Percentiles rank a stretch among this genome's conserved stretches.
These are phyloP conservation scores for Lasiodiplodia gonubiensis DNA, from an alignment of 2,329 filamentous ascomycete species.

Conservation along the genomic window DNA sequence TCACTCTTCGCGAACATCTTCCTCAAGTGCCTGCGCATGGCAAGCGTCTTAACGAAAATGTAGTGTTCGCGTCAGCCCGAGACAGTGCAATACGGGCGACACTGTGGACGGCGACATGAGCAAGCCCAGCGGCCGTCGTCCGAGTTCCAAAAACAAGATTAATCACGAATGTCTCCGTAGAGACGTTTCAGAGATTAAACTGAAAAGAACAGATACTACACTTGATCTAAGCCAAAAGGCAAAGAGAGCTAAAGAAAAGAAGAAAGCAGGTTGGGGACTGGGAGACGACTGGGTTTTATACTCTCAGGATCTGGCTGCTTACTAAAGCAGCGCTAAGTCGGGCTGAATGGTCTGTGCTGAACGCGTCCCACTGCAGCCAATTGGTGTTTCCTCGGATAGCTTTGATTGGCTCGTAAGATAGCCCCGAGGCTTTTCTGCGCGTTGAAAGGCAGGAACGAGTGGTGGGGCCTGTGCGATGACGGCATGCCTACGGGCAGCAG, in stretches of 20 bases:
- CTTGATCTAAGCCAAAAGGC: conserved; percentile 26
- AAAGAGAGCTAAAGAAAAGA: conserved; percentile 24
- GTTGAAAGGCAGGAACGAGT: not conserved
- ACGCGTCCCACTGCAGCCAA: no score
- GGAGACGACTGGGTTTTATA: not conserved
- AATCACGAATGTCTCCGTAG: conserved; percentile 21
- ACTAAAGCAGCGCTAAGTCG: not conserved
- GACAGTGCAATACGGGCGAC: conserved; percentile 24
- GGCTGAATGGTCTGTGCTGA: no score
- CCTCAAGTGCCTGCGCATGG: conserved; percentile 22
- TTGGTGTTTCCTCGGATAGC: not conserved
- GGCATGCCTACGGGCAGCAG: not conserved
- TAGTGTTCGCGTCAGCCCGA: conserved; percentile 26
- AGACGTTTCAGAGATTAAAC: conserved; percentile 25
- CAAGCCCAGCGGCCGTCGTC: conserved; percentile 26
- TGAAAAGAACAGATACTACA: conserved; percentile 29
- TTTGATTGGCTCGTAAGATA: not conserved
- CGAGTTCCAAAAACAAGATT: conserved; percentile 17
- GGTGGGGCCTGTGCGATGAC: conserved; percentile 2
- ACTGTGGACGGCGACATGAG: conserved; percentile 21
- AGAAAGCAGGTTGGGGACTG: not conserved
- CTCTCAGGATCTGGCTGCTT: not conserved
- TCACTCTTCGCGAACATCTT: not conserved
- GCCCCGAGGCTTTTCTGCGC: no score
- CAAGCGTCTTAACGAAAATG: conserved; percentile 10